These are phyloP conservation scores for Scenedesmus sp. DNA, from an alignment of 163 green algal species.

Conservation along the genomic window DNA sequence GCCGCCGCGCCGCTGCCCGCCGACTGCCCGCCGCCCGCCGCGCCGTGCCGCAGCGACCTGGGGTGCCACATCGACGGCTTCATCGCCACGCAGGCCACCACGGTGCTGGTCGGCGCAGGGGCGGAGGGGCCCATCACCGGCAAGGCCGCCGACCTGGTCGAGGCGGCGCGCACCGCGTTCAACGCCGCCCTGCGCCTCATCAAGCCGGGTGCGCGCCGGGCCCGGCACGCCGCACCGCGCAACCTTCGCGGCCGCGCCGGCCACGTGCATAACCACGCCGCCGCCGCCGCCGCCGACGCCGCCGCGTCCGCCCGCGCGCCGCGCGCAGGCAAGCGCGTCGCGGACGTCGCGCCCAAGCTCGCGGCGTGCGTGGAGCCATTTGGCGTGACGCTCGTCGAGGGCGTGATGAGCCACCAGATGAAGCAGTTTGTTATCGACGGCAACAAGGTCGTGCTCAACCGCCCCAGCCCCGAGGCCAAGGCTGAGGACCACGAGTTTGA, in stretches of 20 bases:
- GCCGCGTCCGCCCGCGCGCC: too few relatives aligned
- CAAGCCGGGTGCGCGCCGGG: slow-evolving; percentile 76
- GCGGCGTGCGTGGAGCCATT: slow-evolving; percentile 88
- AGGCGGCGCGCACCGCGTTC: slow-evolving; percentile 81
- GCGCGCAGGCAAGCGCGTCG: slow-evolving; percentile 53
- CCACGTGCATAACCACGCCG: too few relatives aligned
- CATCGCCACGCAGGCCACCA: slow-evolving; percentile 89
- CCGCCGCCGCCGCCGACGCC: too few relatives aligned
- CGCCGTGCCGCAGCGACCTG: slow-evolving; percentile 83
- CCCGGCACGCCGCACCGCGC: background rate
- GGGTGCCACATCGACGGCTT: slow-evolving; percentile 98
- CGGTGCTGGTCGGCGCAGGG: slow-evolving; percentile 76
- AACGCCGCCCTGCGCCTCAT: slow-evolving; percentile 93
- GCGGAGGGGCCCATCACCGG: slow-evolving; percentile 72
- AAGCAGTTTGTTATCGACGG: slow-evolving; percentile 98
- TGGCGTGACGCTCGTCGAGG: slow-evolving; percentile 93
- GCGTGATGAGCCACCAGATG: slow-evolving; percentile 87
- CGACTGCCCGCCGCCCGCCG: background rate
- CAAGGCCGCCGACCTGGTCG: slow-evolving; percentile 86
- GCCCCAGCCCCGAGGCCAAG: slow-evolving; percentile 79
- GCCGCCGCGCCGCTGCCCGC: too few relatives aligned
- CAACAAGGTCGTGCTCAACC: slow-evolving; percentile 93
- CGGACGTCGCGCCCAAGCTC: slow-evolving; percentile 80
- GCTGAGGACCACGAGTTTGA: slow-evolving; percentile 95
- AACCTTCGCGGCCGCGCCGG: too few relatives aligned